Evolutionary conservation across 2,329 filamentous ascomycete species (phyloP), one percentile per base, ranked within the genome.

Genomic region (Dactylonectria macrodidyma): DNA sequence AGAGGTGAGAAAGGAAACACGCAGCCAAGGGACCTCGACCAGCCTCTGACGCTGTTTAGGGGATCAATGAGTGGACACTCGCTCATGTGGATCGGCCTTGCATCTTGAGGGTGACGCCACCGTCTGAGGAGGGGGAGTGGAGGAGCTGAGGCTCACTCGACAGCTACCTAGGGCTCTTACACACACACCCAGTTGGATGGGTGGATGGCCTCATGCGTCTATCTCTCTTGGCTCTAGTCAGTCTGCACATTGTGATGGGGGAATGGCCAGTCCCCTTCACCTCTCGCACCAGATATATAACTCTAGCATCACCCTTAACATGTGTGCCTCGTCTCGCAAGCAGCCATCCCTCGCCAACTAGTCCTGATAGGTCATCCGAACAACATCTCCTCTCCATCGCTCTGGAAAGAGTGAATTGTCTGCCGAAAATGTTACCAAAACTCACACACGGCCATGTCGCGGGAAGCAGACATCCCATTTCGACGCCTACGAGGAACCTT

Each of bases 401-500:
- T n/a, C n/a, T 54, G 11, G 10, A 44, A 55, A 22, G 41, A 62
- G 36, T 59, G 56, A 59, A 50, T 19, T 36, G 59, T 10, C 44
- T 38, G 57, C 24, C 44, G 3, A 33, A 12, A 41, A 61, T 58
- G 59, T 67, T 70, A 56, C 65, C 70, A 7, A 71, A 47, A 38
- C 63, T 71, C 44, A 51, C 66, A 54, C 62, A 71, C 56, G 64
- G 60, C n/a, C 59, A n/a, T 2, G 59, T 44, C 9, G 51, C 26
- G 26, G 26, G 26, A 30, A 48, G 22, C 22, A 60, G 65, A 34
- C 65, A 62, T 56, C 24, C 55, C 16, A 19, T 70, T 33, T 44
- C 66, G 4, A 64, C 60, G 26, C 55, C 65, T 9, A 41, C 66
- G 7, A 74, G 79, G 24, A 83, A 84, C 60, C 75, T 81, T 26